A percentile compares a stretch with the other conserved stretches of the same genome.
These are phyloP conservation scores for Graphium sp. DNA, from an alignment of 2,329 filamentous ascomycete genomes.

Conservation along the genomic window DNA sequence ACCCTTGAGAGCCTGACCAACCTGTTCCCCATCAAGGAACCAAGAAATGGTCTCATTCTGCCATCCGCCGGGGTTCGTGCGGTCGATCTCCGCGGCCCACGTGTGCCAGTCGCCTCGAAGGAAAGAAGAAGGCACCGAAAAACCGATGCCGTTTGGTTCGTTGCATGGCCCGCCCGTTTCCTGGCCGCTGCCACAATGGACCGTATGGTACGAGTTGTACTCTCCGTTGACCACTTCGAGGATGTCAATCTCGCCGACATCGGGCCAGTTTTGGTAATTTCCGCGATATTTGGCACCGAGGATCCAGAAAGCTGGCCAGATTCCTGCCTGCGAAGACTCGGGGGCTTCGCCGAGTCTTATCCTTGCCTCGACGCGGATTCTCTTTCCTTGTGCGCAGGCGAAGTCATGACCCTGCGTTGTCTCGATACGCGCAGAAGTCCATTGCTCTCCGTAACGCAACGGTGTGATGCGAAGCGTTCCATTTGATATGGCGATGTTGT, in stretches of 20 bases:
- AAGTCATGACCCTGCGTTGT: constrained; percentile 17
- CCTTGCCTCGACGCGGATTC: constrained; percentile 19
- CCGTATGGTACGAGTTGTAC: constrained; percentile 15
- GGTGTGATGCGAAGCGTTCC: constrained; percentile 19
- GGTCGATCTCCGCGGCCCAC: constrained; percentile 15
- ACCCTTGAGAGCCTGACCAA: constrained; percentile 12
- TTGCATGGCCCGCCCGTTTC: constrained; percentile 22
- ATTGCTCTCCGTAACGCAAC: constrained; percentile 10
- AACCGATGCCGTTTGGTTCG: constrained; percentile 18
- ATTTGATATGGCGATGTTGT: constrained; percentile 19
- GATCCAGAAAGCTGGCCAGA: constrained; percentile 30
- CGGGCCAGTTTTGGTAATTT: constrained; percentile 22
- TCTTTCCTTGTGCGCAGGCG: constrained; percentile 13
- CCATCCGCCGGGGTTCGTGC: constrained; percentile 9
- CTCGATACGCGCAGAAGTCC: constrained; percentile 28
- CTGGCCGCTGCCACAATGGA: constrained; percentile 23
- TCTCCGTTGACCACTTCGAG: constrained; percentile 23
- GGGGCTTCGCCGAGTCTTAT: constrained; percentile 17
- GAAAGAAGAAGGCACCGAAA: constrained; percentile 8
- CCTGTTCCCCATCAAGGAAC: constrained; percentile 14
- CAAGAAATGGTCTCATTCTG: constrained; percentile 15
- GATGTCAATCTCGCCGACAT: constrained; percentile 25
- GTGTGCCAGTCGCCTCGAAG: constrained; percentile 15
- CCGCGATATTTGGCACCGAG: constrained; percentile 20
- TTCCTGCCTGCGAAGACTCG: constrained; percentile 14